Base-by-base conservation (phyloP, 1,139 yeast species). In the Kurtzmaniella quercitrusa region DNA sequence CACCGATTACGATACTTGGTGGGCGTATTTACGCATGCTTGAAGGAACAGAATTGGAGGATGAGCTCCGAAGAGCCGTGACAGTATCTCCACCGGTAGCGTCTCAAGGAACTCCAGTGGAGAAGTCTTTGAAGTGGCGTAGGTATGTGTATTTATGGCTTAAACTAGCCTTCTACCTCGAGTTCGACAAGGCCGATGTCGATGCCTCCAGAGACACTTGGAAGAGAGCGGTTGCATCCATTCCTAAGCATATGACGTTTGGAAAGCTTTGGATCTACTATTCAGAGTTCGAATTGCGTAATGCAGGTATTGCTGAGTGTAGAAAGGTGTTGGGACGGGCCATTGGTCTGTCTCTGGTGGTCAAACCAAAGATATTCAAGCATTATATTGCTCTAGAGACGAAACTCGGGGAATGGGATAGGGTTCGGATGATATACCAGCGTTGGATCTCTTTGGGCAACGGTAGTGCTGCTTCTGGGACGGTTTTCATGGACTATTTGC, bases 241-340 rank as follows among this genome's bases (percentile, higher is more conserved):
- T 3, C 89, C 94, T 0, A 82, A 81, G 49, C 65, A 71, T 41
- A 45, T 53, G 2, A 77, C 88, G 0, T 85, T 87, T 57, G 82
- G 82, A 5, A 85, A 86, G 49, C 56, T 85, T 2, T 91, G 97
- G 97, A 72, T 80, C 3, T 63, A 74, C 48, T 82, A 64, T 60
- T 83, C 90, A 3, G 77, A 87, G 46, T 90, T 85, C 65, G 94
- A 88, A 59, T 62, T 90, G 4, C 72, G 98, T 34, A 80, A 81
- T 36, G 68, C 67, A 2, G 56, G 56, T 16, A 55, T 68, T 1
- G 31, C 61, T 0, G 59, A 60, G 7, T 90, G 93, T 2, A 70
- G 98, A 31, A 85, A 81, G 58, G 65, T 85, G 1, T 62, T 90
- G 18, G 97, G 98, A 0, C 69, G 75, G 43, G 77, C 87, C 0